Evolutionary conservation across 1,139 yeast genomes (phyloP), one percentile per base, ranked within the genome.

Genomic region (Zygosaccharomyces sapae): DNA sequence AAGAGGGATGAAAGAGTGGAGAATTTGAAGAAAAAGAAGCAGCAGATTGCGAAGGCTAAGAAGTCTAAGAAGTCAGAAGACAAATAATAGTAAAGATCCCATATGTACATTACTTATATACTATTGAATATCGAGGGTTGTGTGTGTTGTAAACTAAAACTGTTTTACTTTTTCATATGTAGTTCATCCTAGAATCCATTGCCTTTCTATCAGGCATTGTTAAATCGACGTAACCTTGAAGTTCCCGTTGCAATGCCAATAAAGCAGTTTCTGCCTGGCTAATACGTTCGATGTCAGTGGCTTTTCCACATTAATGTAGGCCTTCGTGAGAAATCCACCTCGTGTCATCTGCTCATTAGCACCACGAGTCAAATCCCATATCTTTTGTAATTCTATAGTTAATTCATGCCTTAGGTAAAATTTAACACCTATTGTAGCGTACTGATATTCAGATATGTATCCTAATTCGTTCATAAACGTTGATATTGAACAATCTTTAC

Each of bases 1-100:
- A 83, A 86, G 78, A 86, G 88, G 71, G 92, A 86, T 65, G 78
- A 78, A 50, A 81, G 94, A 70, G 80, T 81, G 60, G 86, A 84
- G 49, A 80, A 78, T 47, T 76, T 92, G 67, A 75, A 80, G 59
- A 79, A 81, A 73, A 89, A 89, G 81, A 84, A 81, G 70, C 81
- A 83, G 70, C 83, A 81, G 70, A 70, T 88, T 50, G 84, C 80
- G 46, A 85, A 86, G 71, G 72, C 80, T 51, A 83, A 85, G 71
- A n/a, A n/a, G n/a, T 69, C 80, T 65, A 68, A 72, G 42, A 73
- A 75, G 54, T 56, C 70, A 56, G 65, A 69, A 55, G 53, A 54
- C 44, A 67, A 63, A 57, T 62, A 55, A 50, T 27, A 12, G 9
- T 16, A 12, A 16, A n/a, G n/a, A n/a, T n/a, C n/a, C n/a, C 13